Percentiles rank a stretch among this genome's conserved stretches.
Conservation (phyloP, 1,284 basidiomycete species). For the Flammula alnicola region DNA sequence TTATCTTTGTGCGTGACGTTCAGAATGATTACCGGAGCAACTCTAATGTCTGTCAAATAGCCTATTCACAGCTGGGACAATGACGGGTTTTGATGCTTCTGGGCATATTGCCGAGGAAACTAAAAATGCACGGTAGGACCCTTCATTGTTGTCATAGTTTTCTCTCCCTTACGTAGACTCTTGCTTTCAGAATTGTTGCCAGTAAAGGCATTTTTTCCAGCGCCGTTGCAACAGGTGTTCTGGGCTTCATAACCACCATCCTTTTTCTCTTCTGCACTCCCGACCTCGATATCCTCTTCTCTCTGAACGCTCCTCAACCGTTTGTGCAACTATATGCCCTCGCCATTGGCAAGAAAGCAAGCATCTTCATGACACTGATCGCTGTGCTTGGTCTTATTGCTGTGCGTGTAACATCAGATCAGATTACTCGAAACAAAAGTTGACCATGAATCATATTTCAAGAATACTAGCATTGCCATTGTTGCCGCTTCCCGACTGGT, state of each 20-base stretch:
- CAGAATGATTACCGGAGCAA: background rate
- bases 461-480: constrained; percentile 85
- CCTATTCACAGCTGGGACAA: constrained; percentile 80
- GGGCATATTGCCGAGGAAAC: constrained; percentile 92
- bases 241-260: constrained; percentile 78
- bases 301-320: constrained; percentile 80
- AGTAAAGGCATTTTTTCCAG: constrained; percentile 80
- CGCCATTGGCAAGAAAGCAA: constrained; percentile 76
- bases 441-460: background rate
- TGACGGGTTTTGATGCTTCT: constrained; percentile 88
- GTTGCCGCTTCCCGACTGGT: constrained; percentile 85
- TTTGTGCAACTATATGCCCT: constrained; percentile 86
- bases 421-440: background rate
- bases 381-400: constrained; percentile 79
- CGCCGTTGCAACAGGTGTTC: constrained; percentile 72
- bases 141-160: background rate
- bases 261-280: constrained; percentile 88
- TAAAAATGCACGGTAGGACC: constrained; percentile 73
- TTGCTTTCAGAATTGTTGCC: constrained; percentile 63
- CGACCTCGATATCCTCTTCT: constrained; percentile 72
- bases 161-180: constrained; percentile 1
- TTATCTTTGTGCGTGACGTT: constrained; percentile 64
- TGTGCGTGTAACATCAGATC: constrained; percentile 46
- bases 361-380: constrained; percentile 83
- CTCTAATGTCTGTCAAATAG: constrained; percentile 39